Conservation (phyloP, 1,139 yeast genomes). For the Suhomyces bokatorum region DNA sequence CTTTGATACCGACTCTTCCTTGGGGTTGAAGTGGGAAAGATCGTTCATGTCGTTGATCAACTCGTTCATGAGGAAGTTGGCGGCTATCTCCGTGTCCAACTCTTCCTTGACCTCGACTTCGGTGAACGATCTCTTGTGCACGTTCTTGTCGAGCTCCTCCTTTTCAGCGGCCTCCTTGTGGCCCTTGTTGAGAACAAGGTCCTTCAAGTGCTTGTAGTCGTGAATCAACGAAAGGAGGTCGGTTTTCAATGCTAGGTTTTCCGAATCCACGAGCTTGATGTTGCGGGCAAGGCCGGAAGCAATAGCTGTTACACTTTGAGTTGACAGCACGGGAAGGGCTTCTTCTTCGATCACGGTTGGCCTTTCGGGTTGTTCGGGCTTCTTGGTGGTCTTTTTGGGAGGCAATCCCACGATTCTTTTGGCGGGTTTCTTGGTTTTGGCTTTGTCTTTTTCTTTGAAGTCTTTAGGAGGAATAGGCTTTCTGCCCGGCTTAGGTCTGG, state of each 20-base stretch:
- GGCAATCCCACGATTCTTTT: constrained; percentile 7
- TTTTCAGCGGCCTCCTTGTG: constrained; percentile 8
- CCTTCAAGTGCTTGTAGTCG: constrained; percentile 43
- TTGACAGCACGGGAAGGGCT: neutral
- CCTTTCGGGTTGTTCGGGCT: neutral
- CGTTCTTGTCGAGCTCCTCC: constrained; percentile 12
- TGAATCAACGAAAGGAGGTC: constrained; percentile 41
- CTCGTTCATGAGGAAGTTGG: constrained; percentile 24
- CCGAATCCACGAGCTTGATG: constrained; percentile 34
- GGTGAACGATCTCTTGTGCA: constrained; percentile 30
- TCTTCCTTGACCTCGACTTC: constrained; percentile 21
- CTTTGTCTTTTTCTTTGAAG: constrained; percentile 8
- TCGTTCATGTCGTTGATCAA: constrained; percentile 32
- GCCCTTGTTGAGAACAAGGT: constrained; percentile 30
- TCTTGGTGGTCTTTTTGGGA: constrained; percentile 3
- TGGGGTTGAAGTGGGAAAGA: constrained; percentile 21
- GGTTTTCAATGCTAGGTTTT: constrained; percentile 39
- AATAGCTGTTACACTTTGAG: constrained; percentile 2
- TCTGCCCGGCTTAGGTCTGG: constrained; percentile 27
- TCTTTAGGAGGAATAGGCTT: constrained; percentile 18
- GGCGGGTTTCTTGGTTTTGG: constrained; percentile 6
- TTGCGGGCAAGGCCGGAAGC: constrained; percentile 16
- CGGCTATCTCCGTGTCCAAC: constrained; percentile 13
- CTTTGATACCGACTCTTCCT: constrained; percentile 7
- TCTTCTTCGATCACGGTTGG: neutral